Conservation (phyloP, 1,284 basidiomycete species). For the Naganishia sp. region DNA sequence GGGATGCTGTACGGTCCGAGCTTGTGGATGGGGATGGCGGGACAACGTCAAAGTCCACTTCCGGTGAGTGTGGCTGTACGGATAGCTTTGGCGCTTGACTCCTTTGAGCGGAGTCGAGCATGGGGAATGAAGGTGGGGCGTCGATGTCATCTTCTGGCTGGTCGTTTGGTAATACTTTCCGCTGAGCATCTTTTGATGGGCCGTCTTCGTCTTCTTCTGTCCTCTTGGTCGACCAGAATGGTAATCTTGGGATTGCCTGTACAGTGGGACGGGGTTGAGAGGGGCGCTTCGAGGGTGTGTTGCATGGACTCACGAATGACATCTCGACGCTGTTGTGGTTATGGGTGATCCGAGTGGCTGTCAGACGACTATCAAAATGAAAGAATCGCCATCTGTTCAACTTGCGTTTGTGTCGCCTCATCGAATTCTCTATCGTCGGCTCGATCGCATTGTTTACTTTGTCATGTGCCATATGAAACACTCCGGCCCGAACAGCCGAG, state of each 20-base stretch:
- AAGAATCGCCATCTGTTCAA: too few species aligned
- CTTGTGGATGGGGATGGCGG: conserved; percentile 35
- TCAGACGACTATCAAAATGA: too few species aligned
- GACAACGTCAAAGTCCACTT: conserved; percentile 23
- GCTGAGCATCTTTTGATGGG: conserved; percentile 37
- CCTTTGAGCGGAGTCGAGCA: conserved; percentile 78
- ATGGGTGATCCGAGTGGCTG: too few species aligned
- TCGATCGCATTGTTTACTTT: too few species aligned
- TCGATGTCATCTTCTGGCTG: conserved; percentile 63
- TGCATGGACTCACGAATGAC: conserved; percentile 5
- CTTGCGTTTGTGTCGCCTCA: background rate
- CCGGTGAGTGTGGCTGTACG: conserved; percentile 27
- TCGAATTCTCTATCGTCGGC: background rate
- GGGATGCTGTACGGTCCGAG: conserved; percentile 50
- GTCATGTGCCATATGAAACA: too few species aligned
- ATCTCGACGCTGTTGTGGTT: background rate
- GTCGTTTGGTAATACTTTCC: background rate
- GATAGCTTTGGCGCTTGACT: conserved; percentile 53
- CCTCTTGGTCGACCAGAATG: conserved; percentile 15
- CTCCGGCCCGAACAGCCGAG: too few species aligned
- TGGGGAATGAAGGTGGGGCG: conserved; percentile 78
- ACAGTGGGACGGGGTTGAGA: background rate
- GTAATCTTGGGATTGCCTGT: conserved; percentile 20
- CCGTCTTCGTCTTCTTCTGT: conserved; percentile 55
- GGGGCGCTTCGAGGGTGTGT: background rate